Evolutionary conservation across 75 land plant genomes (phyloP).

Genomic region (Larix kaempferi): DNA sequence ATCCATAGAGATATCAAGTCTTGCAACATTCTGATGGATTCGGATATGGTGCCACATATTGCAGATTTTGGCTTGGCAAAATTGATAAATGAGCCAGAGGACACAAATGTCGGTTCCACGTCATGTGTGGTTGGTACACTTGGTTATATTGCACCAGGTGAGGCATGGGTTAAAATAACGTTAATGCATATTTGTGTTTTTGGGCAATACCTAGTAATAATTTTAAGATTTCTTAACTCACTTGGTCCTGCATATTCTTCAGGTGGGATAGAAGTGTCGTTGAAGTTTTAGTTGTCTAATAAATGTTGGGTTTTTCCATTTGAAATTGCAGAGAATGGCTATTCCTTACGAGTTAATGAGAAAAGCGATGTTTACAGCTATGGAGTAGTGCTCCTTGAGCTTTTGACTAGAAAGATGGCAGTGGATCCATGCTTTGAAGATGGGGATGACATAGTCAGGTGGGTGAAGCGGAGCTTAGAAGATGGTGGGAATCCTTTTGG

Average conservation of each 20-base stretch:
- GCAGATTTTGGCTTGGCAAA: conserved; percentile 49
- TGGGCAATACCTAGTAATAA: neutral
- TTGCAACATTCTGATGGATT: conserved; percentile 45
- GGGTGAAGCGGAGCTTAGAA: conserved; percentile 20
- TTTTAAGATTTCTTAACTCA: neutral
- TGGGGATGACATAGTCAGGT: conserved; percentile 41
- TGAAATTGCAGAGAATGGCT: conserved; percentile 35
- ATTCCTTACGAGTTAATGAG: conserved; percentile 19
- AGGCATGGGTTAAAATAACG: conserved; percentile 1
- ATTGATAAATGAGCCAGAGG: conserved; percentile 21
- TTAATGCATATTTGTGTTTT: neutral
- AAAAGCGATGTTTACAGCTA: conserved; percentile 59
- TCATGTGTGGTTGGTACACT: conserved; percentile 45
- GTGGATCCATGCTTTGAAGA: conserved; percentile 35
- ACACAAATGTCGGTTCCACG: conserved; percentile 21
- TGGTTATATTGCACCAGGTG: conserved; percentile 65
- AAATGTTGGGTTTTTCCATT: neutral
- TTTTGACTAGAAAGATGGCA: conserved; percentile 45
- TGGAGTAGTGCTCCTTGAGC: conserved; percentile 52
- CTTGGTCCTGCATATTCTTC: neutral
- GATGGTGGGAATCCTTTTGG: conserved; percentile 13
- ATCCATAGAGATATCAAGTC: conserved; percentile 55
- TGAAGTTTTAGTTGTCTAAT: neutral
- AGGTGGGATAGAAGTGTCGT: neutral
- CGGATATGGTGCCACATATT: conserved; percentile 44